Base-by-base conservation (phyloP, 164 flowering plant species). In the Annona cherimola region DNA sequence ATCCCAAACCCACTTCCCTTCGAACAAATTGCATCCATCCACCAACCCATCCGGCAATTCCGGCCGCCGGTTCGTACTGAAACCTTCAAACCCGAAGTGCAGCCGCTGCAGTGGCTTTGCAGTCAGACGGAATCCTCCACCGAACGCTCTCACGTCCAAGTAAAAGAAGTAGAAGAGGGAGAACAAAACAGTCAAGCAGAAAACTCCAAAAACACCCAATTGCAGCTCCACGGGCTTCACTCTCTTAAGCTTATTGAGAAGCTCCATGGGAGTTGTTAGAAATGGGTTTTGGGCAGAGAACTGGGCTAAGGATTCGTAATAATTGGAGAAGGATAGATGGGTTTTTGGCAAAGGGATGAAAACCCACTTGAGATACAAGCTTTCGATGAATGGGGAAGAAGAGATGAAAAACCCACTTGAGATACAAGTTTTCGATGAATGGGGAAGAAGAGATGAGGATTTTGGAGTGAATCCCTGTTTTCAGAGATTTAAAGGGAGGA, bases 1-100 rank as follows among this genome's bases (percentile, higher is more conserved):
- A 80, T 92, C 96, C 95, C 95, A 89, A 63, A 88, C 91, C 96
- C 98, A 94, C 11, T 81, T 80, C 54, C 97, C 98, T 68, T 83
- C 84, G 79, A 84, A 94, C 74, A 90, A 77, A 79, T 94, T 89
- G 79, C 98, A 94, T 66, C 67, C 69, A 14, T 42, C 45, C 35
- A 83, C 81, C 59, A 68, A 71, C 39, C 69, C 75, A 4, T 69
- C 81, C 83, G 76, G 79, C 80, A 87, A 63, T 71, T 81, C 77
- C 72, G 78, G 67, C 74, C 71, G 59, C 19, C 41, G 40, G 11
- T 45, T 41, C 59, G 43, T 39, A 69, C 20, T 43, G 61, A 9
- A 67, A 4, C 62, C 76, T 39, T 68, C 76, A 26, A 73, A 61
- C 65, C 78, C 77, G 71, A 81, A 44, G 84, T 87, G 77, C 63